Conservation (phyloP, 73 alveolate genomes). For the Paramecium sexaurelia region DNA sequence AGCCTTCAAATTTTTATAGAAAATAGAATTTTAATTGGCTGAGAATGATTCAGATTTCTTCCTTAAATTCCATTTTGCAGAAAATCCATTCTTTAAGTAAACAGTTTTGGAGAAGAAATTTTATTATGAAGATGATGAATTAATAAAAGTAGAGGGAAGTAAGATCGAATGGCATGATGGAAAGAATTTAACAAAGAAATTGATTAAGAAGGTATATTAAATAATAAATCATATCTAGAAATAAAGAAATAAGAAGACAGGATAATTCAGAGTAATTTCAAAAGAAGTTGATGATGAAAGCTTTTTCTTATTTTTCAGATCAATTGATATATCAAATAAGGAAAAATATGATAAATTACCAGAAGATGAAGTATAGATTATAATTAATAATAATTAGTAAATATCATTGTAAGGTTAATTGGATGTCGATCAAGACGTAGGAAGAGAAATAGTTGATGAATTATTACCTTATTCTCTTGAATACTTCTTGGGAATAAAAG, state of each 20-base stretch:
- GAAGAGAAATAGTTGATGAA: conserved; percentile 64
- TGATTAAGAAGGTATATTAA: background rate
- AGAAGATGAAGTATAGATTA: conserved; percentile 33
- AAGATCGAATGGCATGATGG: conserved; percentile 56
- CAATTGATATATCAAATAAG: background rate
- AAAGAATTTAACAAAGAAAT: conserved; percentile 27
- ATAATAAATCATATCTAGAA: background rate
- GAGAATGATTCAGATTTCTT: conserved; percentile 8
- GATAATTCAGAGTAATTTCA: conserved; percentile 65
- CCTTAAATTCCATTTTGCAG: conserved; percentile 28
- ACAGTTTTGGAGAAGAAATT: conserved; percentile 7
- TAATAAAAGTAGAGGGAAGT: conserved; percentile 3
- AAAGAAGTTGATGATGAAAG: conserved; percentile 71
- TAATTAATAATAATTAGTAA: background rate
- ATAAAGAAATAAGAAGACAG: conserved; percentile 70
- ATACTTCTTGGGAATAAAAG: conserved; percentile 56
- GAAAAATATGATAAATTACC: conserved; percentile 58
- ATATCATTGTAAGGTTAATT: background rate
- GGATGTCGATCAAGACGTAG: conserved; percentile 54
- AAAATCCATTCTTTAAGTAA: conserved; percentile 26
- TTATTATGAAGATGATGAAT: conserved; percentile 25
- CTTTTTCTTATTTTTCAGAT: conserved; percentile 59
- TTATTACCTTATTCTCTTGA: conserved; percentile 61
- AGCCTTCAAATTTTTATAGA: background rate
- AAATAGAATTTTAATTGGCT: conserved; percentile 10